phyloP scores from a whole-genome alignment of 2,329 filamentous ascomycete genomes.

The Ophiosphaerella herpotricha region DNA sequence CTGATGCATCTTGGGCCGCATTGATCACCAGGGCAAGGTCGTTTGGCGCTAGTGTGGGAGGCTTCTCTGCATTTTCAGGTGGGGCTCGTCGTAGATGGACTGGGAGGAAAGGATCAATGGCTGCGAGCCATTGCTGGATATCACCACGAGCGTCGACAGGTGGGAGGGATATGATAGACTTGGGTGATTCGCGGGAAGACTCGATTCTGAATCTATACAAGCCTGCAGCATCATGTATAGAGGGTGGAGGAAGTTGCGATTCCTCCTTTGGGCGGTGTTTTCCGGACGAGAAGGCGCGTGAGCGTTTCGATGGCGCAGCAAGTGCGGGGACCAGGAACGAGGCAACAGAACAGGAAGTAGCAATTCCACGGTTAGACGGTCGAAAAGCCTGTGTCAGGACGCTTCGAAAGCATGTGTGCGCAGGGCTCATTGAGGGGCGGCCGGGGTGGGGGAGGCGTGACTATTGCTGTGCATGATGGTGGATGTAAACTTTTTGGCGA shows the following conservation, averaged over 20 bases:
- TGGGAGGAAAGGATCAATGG: constrained; percentile 46
- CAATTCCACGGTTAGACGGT: constrained; percentile 22
- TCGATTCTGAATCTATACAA: constrained; percentile 12
- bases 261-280: constrained; percentile 18
- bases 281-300: constrained; percentile 33
- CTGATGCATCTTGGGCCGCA: constrained; percentile 30
- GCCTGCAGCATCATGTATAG: not conserved
- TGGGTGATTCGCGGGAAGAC: constrained; percentile 4
- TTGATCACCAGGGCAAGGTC: constrained; percentile 34
- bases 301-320: constrained; percentile 23
- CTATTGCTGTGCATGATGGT: constrained; percentile 14
- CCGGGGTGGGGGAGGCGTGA: constrained; percentile 17
- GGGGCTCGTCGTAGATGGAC: constrained; percentile 31
- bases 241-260: constrained; percentile 1
- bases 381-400: constrained; percentile 44
- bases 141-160: constrained; percentile 23
- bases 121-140: constrained; percentile 39
- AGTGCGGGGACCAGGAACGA: constrained; percentile 44
- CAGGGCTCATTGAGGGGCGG: constrained; percentile 44
- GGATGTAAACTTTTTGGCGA: constrained; percentile 28
- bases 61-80: constrained; percentile 9
- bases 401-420: constrained; percentile 44
- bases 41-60: constrained; percentile 24
- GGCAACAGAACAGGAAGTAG: constrained; percentile 30
- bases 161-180: constrained; percentile 28